Base-by-base conservation (phyloP, 257 asterid genomes). In the Solanum pennellii region DNA sequence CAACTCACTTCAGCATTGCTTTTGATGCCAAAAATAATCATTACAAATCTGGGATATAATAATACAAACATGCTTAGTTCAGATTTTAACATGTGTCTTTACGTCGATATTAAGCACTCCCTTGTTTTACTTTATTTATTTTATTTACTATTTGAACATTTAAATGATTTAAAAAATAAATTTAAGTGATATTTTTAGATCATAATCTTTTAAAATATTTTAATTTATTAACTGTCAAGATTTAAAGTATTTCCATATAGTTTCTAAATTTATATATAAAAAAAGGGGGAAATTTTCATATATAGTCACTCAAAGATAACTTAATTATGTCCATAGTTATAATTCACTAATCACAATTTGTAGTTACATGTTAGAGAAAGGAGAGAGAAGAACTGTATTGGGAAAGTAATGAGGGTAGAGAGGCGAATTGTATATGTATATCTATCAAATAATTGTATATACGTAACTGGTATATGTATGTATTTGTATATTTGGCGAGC, bases 1-100 rank as follows among this genome's bases (percentile, higher is more conserved):
- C 29, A 37, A 84, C 76, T 83, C 79, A 79, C 27, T 77, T 87
- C 37, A 29, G 80, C 84, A 45, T 79, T 27, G 68, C 84, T 80
- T 80, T 80, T 80, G 27, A 80, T 80, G 84, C 16, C 62, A 44
- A 79, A 80, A 27, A 80, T 80, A 45, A 47, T 80, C 84, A 80
- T 80, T 27, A 29, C 84, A 47, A 79, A 45, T 45, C 42, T 80
- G 18, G 66, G 66, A 47, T 80, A 80, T 45, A 25, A 74, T 27
- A 47, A 27, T 47, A 18, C 42, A 47, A 47, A 27, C 84, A 47
- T 80, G 68, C 68, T 80, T 45, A 27, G 29, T 47, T 18, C 66
- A 47, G 39, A 62, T 79, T 47, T 79, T 25, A 79, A 79, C 66
- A 79, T 45, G 39, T 79, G 84, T 79, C 66, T 44, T 37, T 39